phyloP scores from a whole-genome alignment of 768 basidiomycete species.

The Gloeopeniophorella convolvens region DNA sequence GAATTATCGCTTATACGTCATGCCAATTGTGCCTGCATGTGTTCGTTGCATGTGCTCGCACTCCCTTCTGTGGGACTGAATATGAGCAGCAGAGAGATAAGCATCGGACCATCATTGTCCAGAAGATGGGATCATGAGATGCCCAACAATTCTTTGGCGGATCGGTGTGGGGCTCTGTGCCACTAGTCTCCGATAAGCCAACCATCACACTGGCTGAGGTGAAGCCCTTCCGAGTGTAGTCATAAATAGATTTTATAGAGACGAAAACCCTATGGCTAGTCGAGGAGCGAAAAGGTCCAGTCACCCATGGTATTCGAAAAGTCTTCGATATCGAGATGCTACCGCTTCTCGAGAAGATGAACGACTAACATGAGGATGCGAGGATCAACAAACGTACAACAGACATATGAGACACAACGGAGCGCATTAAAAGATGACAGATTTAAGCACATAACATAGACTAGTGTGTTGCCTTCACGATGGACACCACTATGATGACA shows the following conservation, averaged over 20 bases:
- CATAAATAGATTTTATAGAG: conserved; percentile 8
- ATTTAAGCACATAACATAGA: conserved; percentile 9
- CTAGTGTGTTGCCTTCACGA: conserved; percentile 74
- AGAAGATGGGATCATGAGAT: too few species aligned
- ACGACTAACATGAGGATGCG: conserved; percentile 1
- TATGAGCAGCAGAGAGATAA: too few species aligned
- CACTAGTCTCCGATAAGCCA: too few species aligned
- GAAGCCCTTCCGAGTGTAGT: too few species aligned
- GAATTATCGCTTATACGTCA: too few species aligned
- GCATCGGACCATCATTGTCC: too few species aligned
- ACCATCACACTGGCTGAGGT: too few species aligned
- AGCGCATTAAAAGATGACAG: conserved; percentile 15
- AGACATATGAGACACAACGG: conserved; percentile 2
- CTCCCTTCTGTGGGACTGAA: too few species aligned
- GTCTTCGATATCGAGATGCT: not conserved
- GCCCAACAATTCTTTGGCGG: too few species aligned
- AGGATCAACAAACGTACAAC: conserved; percentile 20
- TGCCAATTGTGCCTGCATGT: too few species aligned
- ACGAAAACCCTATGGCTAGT: not conserved
- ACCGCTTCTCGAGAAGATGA: conserved; percentile 5
- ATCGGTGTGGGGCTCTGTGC: too few species aligned
- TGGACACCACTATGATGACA: conserved; percentile 91
- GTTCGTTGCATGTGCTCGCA: too few species aligned
- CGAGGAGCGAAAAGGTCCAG: conserved; percentile 1
- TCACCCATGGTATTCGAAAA: conserved; percentile 6